Percentiles rank a stretch among this genome's conserved stretches.
These are phyloP conservation scores for Citrus hindsii DNA, from an alignment of 345 rosid species.

Conservation along the genomic window DNA sequence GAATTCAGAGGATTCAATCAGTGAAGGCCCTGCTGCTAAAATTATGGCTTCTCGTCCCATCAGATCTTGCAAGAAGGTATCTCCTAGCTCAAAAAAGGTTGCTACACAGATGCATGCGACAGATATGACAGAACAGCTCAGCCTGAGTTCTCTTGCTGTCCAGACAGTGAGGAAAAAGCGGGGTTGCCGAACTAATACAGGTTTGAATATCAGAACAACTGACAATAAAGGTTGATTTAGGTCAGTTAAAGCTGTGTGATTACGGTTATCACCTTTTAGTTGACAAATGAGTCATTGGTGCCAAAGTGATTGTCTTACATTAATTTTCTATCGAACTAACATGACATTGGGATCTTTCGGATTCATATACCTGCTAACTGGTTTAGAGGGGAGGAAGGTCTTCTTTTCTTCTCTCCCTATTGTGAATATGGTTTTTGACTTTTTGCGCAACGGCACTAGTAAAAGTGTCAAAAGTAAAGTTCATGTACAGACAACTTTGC, in stretches of 20 bases:
- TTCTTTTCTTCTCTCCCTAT: not conserved
- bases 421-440: not conserved
- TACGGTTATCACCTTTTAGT: not conserved
- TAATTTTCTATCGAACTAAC: not conserved
- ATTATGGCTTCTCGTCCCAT: slow-evolving; percentile 27
- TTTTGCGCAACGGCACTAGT: not conserved
- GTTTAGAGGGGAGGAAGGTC: not conserved
- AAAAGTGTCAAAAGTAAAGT: not conserved
- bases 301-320: too few relatives aligned
- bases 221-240: slow-evolving; percentile 20
- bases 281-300: not conserved
- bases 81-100: slow-evolving; percentile 29
- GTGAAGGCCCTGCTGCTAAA: slow-evolving; percentile 21
- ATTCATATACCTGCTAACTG: not conserved
- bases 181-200: slow-evolving; percentile 32
- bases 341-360: not conserved
- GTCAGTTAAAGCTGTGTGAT: slow-evolving; percentile 7
- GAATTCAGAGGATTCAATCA: slow-evolving; percentile 24
- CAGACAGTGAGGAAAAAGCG: slow-evolving; percentile 47
- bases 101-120: slow-evolving; percentile 27
- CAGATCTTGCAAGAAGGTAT: slow-evolving; percentile 44
- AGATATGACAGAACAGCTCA: slow-evolving; percentile 38
- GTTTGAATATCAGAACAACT: slow-evolving; percentile 26
- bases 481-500: not conserved
- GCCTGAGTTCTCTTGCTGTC: slow-evolving; percentile 46